Base-by-base conservation (phyloP, 176 grass and related monocot genomes). In the Musa acuminata region DNA sequence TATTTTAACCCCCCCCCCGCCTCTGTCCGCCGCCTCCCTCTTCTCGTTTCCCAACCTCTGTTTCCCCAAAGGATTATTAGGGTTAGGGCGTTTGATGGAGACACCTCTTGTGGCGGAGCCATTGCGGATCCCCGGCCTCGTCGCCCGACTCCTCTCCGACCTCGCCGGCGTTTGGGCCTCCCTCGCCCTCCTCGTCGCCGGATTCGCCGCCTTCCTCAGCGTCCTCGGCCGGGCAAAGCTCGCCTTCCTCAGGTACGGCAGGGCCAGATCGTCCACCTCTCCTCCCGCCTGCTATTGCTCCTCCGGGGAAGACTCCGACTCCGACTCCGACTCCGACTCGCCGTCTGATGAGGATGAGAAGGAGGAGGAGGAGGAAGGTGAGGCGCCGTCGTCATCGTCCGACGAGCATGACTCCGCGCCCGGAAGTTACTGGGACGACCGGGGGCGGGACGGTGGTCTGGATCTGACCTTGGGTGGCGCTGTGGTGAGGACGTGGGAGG, bases 401-500 rank as follows among this genome's bases (percentile, higher is more conserved):
- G 72, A 76, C 55, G 26, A 13, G 48, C 52, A 52, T 49, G 58
- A 64, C 7, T 65, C 75, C 11, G 48, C 49, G 0, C 23, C 3
- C 1, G 75, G 29, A 2, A 51, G 2, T 64, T 22, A 48, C 20
- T 11, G 48, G 9, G 75, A 52, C 13, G 59, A 77, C 11, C 17
- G 48, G 60, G 11, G 43, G 35, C 16, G 20, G 3, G 75, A 52
- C 14, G 75, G 75, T 21, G 21, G 60, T 21, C 11, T 51, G 48
- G 72, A 74, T 12, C 19, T 65, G 75, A 49, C 75, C 52, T 2
- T 63, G 2, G 12, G 60, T 19, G 75, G 75, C 21, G 75, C 75
- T 4, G 75, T 77, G 59, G 75, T 77, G 48, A 77, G 49, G 6
- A 65, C 43, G 20, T 77, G 75, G 75, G 75, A 77, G 20, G 75